These are phyloP conservation scores for Circinella minor DNA, from an alignment of 371 early-diverging fungal genomes.

Conservation along the genomic window DNA sequence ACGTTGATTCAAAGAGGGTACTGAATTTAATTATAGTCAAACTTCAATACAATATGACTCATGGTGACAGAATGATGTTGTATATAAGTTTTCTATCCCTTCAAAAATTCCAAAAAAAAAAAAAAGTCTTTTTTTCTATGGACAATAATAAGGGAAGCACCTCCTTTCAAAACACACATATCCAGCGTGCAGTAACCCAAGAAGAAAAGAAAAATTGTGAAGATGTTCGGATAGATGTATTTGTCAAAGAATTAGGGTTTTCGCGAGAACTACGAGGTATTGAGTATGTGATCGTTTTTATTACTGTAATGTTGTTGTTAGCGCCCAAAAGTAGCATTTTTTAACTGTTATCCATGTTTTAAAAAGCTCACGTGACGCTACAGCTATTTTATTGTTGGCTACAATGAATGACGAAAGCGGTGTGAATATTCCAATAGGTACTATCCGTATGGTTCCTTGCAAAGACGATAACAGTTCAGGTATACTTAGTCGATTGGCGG, in stretches of 20 bases:
- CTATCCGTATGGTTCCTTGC: conserved; percentile 30
- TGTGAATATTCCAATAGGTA: conserved; percentile 35
- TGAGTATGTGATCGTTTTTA: conserved; percentile 28
- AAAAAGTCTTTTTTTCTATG: too few species aligned
- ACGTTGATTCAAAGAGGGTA: too few species aligned
- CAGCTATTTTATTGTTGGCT: conserved; percentile 31
- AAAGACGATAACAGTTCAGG: conserved; percentile 28
- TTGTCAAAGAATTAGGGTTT: conserved; percentile 45
- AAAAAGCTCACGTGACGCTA: background rate
- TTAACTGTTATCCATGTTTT: background rate
- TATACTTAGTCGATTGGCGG: conserved; percentile 49
- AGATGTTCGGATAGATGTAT: conserved; percentile 39
- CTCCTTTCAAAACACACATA: conserved; percentile 1
- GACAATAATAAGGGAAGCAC: too few species aligned
- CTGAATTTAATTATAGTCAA: too few species aligned
- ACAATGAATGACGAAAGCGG: conserved; percentile 21
- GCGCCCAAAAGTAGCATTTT: background rate
- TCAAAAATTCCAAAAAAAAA: too few species aligned
- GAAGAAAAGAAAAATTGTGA: conserved; percentile 26
- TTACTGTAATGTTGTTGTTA: background rate
- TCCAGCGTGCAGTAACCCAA: background rate
- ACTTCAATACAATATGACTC: too few species aligned
- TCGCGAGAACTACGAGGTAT: conserved; percentile 32
- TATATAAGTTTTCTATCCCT: too few species aligned
- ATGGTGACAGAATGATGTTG: too few species aligned